Base-by-base conservation (phyloP, 176 grass and related monocot species). In the Avena eriantha region DNA sequence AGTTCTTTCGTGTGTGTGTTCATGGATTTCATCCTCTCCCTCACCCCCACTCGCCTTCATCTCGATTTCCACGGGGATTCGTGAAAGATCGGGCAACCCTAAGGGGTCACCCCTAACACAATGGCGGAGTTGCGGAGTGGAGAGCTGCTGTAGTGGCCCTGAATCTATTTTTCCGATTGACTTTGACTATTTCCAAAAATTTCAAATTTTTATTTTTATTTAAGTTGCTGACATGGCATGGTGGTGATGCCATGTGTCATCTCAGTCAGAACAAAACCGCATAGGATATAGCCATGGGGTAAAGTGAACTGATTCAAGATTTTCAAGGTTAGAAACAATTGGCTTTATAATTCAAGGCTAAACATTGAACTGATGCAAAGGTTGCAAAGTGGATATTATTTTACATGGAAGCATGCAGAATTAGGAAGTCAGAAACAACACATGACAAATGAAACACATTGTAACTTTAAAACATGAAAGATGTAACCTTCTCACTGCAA, bases 391-490 rank as follows among this genome's bases (percentile, higher is more conserved):
- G 72, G 46, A 53, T 17, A 5, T 53, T 13, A 41, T 41, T 18
- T 76, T 31, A 26, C 48, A 9, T 75, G 11, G 31, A 45, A 75
- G 23, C 23, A 46, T 31, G 36, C 69, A 89, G 54, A 54, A 80
- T 80, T 74, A 26, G 60, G 49, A 68, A 53, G 61, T 36, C 54
- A 77, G 73, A 36, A 73, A 82, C 79, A 67, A 10, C 39, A 65
- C 39, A 47, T 36, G 53, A 63, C 8, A 55, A 74, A 47, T 36
- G 26, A 29, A 34, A 56, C 17, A 79, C 22, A 41, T 10, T n/a
- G 10, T 55, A 33, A 64, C 69, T 73, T 82, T 15, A 83, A 82
- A 60, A 63, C 81, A 82, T 78, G 53, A 36, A 33, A 61, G 22
- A 49, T 35, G 51, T 35, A 80, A 31, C 21, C 23, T 50, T 82